Base-by-base conservation (phyloP, 805 yeast species). In the Scheffersomyces stipitis region DNA sequence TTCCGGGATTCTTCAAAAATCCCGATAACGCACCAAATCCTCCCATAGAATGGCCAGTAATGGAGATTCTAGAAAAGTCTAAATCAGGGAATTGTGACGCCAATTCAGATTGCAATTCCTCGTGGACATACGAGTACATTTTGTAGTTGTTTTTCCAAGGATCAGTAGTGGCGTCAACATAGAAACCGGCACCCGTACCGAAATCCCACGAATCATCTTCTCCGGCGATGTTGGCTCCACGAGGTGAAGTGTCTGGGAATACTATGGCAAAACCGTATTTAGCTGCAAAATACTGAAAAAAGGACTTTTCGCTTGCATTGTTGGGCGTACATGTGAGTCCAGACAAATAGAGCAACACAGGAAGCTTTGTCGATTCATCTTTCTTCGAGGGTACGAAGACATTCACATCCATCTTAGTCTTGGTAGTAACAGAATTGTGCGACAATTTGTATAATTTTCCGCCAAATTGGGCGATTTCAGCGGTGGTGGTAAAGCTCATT, bases 31-130 rank as follows among this genome's bases (percentile, higher is more conserved):
- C 95, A 39, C 98, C 99, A 58, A 77, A 87, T 1, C 99, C 99
- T 34, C 99, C 99, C 98, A 93, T 93, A 1, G 99, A 93, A 61
- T 93, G 98, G 30, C 99, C 99, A n/a, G 93, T 80, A 46, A 91
- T 78, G 15, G 91, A 76, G 34, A 81, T 73, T 28, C 76, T 81
- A 27, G 64, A 58, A 44, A 83, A 80, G 60, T 91, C 88, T 42
- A 91, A 66, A 28, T 63, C 60, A 2, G 65, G 42, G 37, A 60
- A 73, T 13, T 64, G 60, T 18, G 55, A 55, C 10, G 73, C 60
- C 47, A 87, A 66, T 18, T 62, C 63, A 16, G 64, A 62, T 26
- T 83, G 82, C 41, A 91, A 71, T 58, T 91, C 99, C 26, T 75
- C 60, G 49, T 80, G 81, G 18, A 91, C 78, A 54, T 91, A 91